Evolutionary conservation across 495 filamentous ascomycete genomes (phyloP), one percentile per base, ranked within the genome.

Genomic region (Penicillium chermesinum): DNA sequence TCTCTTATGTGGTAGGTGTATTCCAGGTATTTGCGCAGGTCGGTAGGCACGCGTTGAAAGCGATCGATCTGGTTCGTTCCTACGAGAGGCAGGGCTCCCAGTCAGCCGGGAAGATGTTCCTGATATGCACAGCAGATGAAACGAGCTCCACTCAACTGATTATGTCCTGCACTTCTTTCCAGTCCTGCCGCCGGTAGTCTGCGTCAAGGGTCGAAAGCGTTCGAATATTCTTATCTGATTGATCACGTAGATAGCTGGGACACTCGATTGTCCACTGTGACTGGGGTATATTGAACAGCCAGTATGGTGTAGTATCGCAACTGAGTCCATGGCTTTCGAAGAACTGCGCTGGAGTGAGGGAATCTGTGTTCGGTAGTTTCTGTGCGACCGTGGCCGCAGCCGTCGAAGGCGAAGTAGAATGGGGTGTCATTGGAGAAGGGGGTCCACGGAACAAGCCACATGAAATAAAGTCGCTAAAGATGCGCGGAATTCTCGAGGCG

Each of bases 231-330:
- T 74, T 75, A 0, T 64, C 61, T 18, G 65, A 69, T 37, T 81
- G 59, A 52, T 77, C 68, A 16, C 55, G 59, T 34, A 95, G 77
- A 63, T 80, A 91, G 20, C 73, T 72, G 0, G 89, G 89, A 56
- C 89, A 94, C 21, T 78, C 70, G 12, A 62, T 54, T 4, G 81
- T 78, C 66, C 86, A 77, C 53, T 81, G 62, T 17, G 69, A 54
- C 14, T 62, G 69, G 3, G 86, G 84, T 13, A 93, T 65, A 62
- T 95, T 94, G 53, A 88, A 74, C 35, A 87, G 80, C 88, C 87
- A 95, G 71, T 84, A 95, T 1, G 86, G 85, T 14, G 84, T 58
- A 19, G 47, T 46, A 33, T 62, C 45, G n/a, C 47, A 12, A 8
- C 41, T 30, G 19, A 52, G 19, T 15, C 21, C 38, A 16, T 41